Evolutionary conservation across 2,329 filamentous ascomycete genomes (phyloP), one percentile per base, ranked within the genome.

Genomic region (Neurospora sp.): DNA sequence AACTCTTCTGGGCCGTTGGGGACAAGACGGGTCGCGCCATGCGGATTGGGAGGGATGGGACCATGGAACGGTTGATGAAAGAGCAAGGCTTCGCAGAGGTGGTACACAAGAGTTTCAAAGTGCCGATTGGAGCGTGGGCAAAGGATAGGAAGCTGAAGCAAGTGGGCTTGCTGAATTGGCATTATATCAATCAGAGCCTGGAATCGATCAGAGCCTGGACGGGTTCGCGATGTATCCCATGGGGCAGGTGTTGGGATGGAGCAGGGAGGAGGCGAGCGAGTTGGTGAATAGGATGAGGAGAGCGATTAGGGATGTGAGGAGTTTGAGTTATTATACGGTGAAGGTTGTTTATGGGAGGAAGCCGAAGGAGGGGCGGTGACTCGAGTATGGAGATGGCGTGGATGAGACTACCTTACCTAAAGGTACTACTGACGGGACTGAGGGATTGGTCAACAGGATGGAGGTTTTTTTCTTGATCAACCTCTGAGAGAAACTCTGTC

Each of bases 71-170:
- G 43, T 52, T 52, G 19, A 52, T 52, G 43, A 52, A 8, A 6
- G 43, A 52, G n/a, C 43, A 52, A 0, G 43, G 43, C 1, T 52
- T 52, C 11, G 23, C 5, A 0, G 43, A 52, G 19, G 19, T 52
- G 43, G 43, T 52, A 1, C 11, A 23, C 0, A 52, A 12, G 0
- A 52, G 43, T 2, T 52, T 8, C 19, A 52, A 23, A 12, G n/a
- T 52, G 2, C 78, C 78, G 0, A 73, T 78, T 38, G 77, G 78
- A 0, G 71, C 73, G n/a, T 82, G 81, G 80, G 74, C 80, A 0
- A 76, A 76, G 62, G 77, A 79, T 46, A 69, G 70, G 0, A 70
- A 69, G 12, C 71, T 67, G 8, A 72, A 78, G 65, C 76, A 80
- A 67, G 76, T 80, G 28, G 78, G 79, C 0, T 8, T 52, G 19